Conservation (phyloP, 768 basidiomycete genomes). For the Harrya chromipes region DNA sequence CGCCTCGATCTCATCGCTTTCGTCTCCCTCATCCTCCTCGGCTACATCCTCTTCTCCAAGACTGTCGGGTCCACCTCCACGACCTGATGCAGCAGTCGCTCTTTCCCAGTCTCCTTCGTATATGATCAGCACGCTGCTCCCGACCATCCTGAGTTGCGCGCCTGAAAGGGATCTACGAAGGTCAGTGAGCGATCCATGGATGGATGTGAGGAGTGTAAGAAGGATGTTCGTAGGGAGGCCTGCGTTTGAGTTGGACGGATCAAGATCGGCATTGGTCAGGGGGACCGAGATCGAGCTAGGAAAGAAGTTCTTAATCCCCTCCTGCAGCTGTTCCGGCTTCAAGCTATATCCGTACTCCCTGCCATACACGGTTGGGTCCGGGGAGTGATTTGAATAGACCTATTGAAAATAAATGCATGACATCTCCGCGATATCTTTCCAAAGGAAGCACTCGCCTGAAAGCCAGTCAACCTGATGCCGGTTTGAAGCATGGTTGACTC, state of each 20-base stretch:
- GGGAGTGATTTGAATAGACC: constrained; percentile 68
- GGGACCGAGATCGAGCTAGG: constrained; percentile 40
- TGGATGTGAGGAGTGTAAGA: constrained; percentile 51
- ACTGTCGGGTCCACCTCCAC: constrained; percentile 33
- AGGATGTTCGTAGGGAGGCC: constrained; percentile 60
- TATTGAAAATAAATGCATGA: constrained; percentile 26
- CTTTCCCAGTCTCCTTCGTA: constrained; percentile 63
- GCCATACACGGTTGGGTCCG: constrained; percentile 57
- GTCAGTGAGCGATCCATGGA: constrained; percentile 51
- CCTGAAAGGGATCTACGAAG: constrained; percentile 48
- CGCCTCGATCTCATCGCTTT: constrained; percentile 39
- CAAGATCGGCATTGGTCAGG: constrained; percentile 7
- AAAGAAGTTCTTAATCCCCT: constrained; percentile 81
- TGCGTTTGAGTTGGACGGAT: constrained; percentile 12
- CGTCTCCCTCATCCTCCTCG: constrained; percentile 37
- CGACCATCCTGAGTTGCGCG: constrained; percentile 77
- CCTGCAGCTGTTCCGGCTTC: constrained; percentile 60
- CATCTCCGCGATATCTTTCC: not conserved
- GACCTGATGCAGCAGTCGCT: constrained; percentile 32
- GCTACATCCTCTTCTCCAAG: constrained; percentile 24
- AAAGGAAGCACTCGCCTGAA: constrained; percentile 63
- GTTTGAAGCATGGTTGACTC: constrained; percentile 71
- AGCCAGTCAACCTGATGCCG: constrained; percentile 84
- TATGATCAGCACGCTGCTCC: constrained; percentile 74
- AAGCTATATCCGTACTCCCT: constrained; percentile 81